phyloP scores from a whole-genome alignment of 805 yeast species.

The Candida cerambycidarum region DNA sequence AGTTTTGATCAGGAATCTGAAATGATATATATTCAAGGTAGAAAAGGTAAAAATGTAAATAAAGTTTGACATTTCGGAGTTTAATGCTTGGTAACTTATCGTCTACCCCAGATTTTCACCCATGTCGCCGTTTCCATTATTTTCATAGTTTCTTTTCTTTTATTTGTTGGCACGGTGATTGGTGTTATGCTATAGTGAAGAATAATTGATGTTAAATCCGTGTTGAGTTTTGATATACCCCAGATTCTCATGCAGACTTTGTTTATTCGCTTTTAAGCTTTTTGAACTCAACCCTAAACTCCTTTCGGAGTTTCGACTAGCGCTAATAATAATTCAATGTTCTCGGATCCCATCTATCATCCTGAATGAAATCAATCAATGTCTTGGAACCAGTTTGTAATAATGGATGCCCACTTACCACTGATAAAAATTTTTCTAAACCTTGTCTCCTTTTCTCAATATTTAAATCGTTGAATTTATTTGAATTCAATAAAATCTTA shows the following conservation, averaged over 20 bases:
- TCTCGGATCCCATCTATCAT: constrained; percentile 66
- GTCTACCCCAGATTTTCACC: background rate
- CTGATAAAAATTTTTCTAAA: constrained; percentile 69
- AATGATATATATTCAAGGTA: background rate
- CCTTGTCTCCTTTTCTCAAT: constrained; percentile 85
- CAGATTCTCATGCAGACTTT: background rate
- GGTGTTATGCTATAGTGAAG: too few species aligned
- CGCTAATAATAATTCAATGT: constrained; percentile 14
- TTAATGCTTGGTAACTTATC: background rate
- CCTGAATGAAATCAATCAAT: constrained; percentile 81
- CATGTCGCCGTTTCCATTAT: background rate
- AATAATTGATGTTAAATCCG: too few species aligned
- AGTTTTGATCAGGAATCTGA: background rate
- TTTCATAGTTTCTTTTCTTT: too few species aligned
- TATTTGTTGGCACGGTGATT: background rate
- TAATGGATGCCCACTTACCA: constrained; percentile 91
- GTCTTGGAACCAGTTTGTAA: constrained; percentile 82
- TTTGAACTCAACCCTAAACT: background rate
- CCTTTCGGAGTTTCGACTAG: background rate
- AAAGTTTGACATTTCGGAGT: constrained; percentile 1
- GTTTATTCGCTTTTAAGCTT: background rate
- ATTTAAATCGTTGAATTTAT: constrained; percentile 76
- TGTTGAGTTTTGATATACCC: background rate
- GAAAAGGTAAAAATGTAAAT: background rate
- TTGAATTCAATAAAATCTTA: constrained; percentile 64